Evolutionary conservation across 305 asterid genomes (phyloP).

Genomic region (Solanum hybrid): DNA sequence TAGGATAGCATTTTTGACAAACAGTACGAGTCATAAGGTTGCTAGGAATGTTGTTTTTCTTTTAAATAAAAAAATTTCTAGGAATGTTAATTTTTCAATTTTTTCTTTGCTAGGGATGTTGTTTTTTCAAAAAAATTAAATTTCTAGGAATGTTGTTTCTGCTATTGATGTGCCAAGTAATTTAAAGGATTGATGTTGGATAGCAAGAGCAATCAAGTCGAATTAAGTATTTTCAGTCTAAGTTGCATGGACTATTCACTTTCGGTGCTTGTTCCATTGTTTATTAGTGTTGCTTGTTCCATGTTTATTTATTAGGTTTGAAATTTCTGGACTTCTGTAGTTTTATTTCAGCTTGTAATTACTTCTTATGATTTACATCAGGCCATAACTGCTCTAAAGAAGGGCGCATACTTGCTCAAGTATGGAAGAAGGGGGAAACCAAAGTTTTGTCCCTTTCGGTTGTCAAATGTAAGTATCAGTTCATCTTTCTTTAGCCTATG

Average conservation of each 20-base stretch:
- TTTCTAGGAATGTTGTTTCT: not conserved
- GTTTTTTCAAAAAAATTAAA: not conserved
- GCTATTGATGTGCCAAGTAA: not conserved
- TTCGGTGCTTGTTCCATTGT: not conserved
- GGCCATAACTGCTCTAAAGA: conserved; percentile 93
- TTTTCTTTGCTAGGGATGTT: not conserved
- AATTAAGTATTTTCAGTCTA: not conserved
- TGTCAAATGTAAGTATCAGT: conserved; percentile 64
- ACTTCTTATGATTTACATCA: conserved; percentile 25
- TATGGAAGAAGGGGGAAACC: conserved; percentile 99
- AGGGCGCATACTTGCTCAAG: conserved; percentile 85
- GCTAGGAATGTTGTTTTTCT: not conserved
- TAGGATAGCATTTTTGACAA: not conserved
- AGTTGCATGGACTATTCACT: not conserved
- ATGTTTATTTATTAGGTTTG: not conserved
- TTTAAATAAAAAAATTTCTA: not conserved
- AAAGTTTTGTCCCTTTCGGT: conserved; percentile 91
- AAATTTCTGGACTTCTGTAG: not conserved
- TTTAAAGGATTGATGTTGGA: not conserved
- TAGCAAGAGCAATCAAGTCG: not conserved
- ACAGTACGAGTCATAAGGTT: not conserved
- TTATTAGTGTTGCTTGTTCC: not conserved
- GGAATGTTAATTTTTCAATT: not conserved
- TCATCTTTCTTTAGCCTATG: conserved; percentile 3
- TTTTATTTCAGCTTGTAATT: not conserved